Base-by-base conservation (phyloP, 176 grass and related monocot species). In the Zea mays region DNA sequence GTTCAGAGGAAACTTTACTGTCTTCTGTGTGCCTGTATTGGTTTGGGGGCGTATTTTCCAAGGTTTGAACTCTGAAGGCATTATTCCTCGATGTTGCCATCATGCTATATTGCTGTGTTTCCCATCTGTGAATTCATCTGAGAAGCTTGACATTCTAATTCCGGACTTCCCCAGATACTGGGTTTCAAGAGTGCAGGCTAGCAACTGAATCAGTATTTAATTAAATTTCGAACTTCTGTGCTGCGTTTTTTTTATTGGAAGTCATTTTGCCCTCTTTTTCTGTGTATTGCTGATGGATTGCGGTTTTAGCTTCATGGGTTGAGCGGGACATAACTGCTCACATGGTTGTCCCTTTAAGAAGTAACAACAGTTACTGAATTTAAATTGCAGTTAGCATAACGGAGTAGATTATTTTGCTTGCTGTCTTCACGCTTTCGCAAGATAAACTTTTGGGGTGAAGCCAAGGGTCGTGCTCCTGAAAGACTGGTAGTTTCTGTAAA, bases 401-500 rank as follows among this genome's bases (percentile, higher is more conserved):
- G 27, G 5, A 27, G 7, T 21, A 3, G 21, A 2, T 33, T 20
- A 33, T 55, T 52, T 37, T 4, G 38, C 14, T 2, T 37, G 47
- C 7, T 3, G 16, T 73, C 36, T 65, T 65, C 62, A 40, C 12
- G 36, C 40, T 41, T 41, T 40, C 6, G n/a, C 17, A 55, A 69
- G 27, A 70, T 3, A 21, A 48, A 10, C 3, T 21, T n/a, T 46
- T 13, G 12, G 65, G 39, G 9, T 44, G 21, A 68, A 68, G n/a
- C 44, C 62, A 77, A 51, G 13, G 36, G 33, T 59, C 66, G 14
- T 67, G 16, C 51, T 69, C 40, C 17, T 45, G 74, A 78, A 64
- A 6, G 38, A 15, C 45, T 33, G 20, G 6, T 33, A 54, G 67
- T 40, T 72, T 59, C 43, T 65, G 15, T 20, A 41, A 77, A 17